Evolutionary conservation across 805 yeast species (phyloP), one percentile per base, ranked within the genome.

Genomic region (Candida manassasensis): DNA sequence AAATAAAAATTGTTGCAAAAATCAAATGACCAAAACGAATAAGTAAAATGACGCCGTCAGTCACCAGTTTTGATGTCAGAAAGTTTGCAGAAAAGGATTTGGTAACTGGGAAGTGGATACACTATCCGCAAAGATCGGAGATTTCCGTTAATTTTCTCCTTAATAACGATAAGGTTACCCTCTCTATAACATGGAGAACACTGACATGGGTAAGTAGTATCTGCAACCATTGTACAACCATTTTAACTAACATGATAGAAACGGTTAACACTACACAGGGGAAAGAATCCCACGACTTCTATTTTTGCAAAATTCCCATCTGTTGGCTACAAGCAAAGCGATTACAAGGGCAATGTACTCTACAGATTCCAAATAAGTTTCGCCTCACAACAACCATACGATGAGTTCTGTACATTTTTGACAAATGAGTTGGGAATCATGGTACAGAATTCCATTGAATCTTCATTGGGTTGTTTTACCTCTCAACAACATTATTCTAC

Each of bases 291-390:
- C 25, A 37, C 42, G 5, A 37, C 42, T 2, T 39, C 54, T 7
- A 42, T 55, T 12, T 41, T 53, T 9, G 39, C 50, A 3, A 48
- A 47, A 25, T 49, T 29, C 25, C 65, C 65, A 1, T 48, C 57
- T 7, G 36, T 61, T 7, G 63, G 63, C 1, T 45, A 57, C 39
- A 61, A 60, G 38, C 45, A 48, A 18, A 25, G 43, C 3, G 50
- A 46, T 35, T 30, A 39, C 7, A 31, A 35, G 9, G 61, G 62
- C 1, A 35, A 32, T 8, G 34, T 53, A 3, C 11, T 47, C 12
- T 46, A 47, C 19, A 39, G 66, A 19, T 57, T 61, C 41, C 67
- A 61, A 39, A 42, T 59, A 3, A 49, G 55, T 7, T 50, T 59
- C 38, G 30, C 27, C 24, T 29, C 29, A 26, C 31, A 36, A 13